Conservation (phyloP, 2,329 filamentous ascomycete species). For the Fusarium sp. region DNA sequence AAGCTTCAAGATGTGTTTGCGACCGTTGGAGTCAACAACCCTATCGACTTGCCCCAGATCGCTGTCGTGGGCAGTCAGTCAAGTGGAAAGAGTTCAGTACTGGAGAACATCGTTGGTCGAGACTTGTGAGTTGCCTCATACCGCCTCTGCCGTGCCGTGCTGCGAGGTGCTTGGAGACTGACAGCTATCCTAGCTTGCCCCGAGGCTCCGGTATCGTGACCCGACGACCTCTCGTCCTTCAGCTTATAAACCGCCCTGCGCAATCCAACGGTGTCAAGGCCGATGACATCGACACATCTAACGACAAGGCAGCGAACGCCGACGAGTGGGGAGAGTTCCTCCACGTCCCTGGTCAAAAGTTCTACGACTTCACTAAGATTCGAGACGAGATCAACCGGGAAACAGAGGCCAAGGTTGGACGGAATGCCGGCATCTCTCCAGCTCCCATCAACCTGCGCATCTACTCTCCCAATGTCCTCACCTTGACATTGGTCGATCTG, state of each 20-base stretch:
- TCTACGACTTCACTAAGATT: conserved; percentile 98
- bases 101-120: conserved; percentile 98
- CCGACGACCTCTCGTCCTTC: conserved; percentile 92
- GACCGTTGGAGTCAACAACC: conserved; percentile 98
- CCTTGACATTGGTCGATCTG: conserved; percentile 94
- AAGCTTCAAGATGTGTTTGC: conserved; percentile 99
- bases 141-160: conserved; percentile 14
- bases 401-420: conserved; percentile 95
- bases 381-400: conserved; percentile 97
- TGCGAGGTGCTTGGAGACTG: conserved; percentile 19
- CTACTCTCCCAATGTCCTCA: conserved; percentile 98
- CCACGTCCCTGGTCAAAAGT: conserved; percentile 97
- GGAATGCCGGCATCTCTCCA: conserved; percentile 95
- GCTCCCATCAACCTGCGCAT: conserved; percentile 98
- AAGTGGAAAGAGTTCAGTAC: conserved; percentile 97
- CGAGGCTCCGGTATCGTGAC: conserved; percentile 98
- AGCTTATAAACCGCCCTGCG: conserved; percentile 92
- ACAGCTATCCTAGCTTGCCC: conserved; percentile 74
- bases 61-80: conserved; percentile 98
- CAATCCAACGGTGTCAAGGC: conserved; percentile 80
- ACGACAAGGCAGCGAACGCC: conserved; percentile 87
- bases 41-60: conserved; percentile 98
- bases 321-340: conserved; percentile 99
- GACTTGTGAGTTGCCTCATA: conserved; percentile 82
- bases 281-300: conserved; percentile 72